These are phyloP conservation scores for Pseudogymnoascus sp. DNA, from an alignment of 2,329 filamentous ascomycete species.

Conservation along the genomic window DNA sequence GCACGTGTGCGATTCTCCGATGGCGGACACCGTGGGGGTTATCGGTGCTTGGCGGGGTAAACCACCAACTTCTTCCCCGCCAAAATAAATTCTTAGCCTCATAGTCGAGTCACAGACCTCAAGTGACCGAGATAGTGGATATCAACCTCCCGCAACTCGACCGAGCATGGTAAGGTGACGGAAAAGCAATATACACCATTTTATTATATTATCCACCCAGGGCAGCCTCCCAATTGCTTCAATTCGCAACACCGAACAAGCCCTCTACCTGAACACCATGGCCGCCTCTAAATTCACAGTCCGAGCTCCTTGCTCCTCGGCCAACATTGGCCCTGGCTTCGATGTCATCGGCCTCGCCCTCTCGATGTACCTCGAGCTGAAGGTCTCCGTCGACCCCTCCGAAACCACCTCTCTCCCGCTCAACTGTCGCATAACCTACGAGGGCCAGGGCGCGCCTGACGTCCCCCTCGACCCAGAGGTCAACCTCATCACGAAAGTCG, in stretches of 20 bases:
- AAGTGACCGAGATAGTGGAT: conserved; percentile 1
- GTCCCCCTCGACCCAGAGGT: conserved; percentile 76
- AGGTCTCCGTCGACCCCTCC: conserved; percentile 64
- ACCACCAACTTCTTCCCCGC: neutral
- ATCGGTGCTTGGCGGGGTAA: neutral
- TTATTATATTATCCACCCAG: neutral
- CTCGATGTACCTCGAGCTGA: conserved; percentile 85
- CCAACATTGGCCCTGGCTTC: conserved; percentile 96
- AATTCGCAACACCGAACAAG: neutral
- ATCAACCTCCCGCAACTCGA: neutral
- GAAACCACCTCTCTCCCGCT: conserved; percentile 51
- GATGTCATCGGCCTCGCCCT: conserved; percentile 95
- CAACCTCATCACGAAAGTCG: conserved; percentile 90
- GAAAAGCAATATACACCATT: neutral
- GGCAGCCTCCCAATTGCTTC: neutral
- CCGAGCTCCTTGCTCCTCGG: conserved; percentile 85
- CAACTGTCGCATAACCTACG: conserved; percentile 87
- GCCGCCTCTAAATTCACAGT: conserved; percentile 45
- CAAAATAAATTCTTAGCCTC: conserved; percentile 5
- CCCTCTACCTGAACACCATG: neutral
- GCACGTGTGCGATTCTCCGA: neutral
- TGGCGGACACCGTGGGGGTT: neutral
- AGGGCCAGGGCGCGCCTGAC: conserved; percentile 64
- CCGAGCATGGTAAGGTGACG: neutral
- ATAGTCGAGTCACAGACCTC: neutral